Base-by-base conservation (phyloP, 257 asterid genomes). In the Jaltomata sinuosa region DNA sequence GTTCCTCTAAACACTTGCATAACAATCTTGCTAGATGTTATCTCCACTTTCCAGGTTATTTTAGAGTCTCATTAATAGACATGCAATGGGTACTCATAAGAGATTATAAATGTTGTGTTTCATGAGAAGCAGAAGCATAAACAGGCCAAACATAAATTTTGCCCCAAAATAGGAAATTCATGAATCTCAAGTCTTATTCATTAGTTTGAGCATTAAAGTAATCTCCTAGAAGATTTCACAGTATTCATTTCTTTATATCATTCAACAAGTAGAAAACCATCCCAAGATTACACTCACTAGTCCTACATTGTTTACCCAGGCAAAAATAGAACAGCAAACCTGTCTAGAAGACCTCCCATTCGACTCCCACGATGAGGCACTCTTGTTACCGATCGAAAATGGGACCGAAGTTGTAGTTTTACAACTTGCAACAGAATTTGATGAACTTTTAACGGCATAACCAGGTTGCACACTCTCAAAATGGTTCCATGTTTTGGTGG, bases 401-500 rank as follows among this genome's bases (percentile, higher is more conserved):
- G 85, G 80, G 45, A 88, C 86, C 1, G 86, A 68, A 27, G 89
- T 84, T 71, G 85, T 85, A 85, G 88, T 55, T 64, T 90, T 94
- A 8, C 93, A 90, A 87, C 88, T 74, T 2, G 91, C 62, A 45
- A 74, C 86, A n/a, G 91, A 91, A 53, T 84, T 88, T 12, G 91
- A 87, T 1, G 91, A 84, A 5, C 80, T 89, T 34, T 88, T 89
- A 82, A 83, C 83, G 9, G 22, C 87, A 80, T 64, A 80, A 83
- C 88, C 88, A 69, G 71, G 86, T 27, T 50, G 83, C 25, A 61
- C 54, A 79, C 88, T 85, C 27, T 86, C 88, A 59, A 78, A 79
- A 53, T 11, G 47, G n/a, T n/a, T n/a, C n/a, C n/a, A n/a, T n/a
- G n/a, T n/a, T n/a, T n/a, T n/a, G 62, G 72, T 65, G 45, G 82